Evolutionary conservation across 1,284 basidiomycete genomes (phyloP).

Genomic region (Ceratobasidium sp.): DNA sequence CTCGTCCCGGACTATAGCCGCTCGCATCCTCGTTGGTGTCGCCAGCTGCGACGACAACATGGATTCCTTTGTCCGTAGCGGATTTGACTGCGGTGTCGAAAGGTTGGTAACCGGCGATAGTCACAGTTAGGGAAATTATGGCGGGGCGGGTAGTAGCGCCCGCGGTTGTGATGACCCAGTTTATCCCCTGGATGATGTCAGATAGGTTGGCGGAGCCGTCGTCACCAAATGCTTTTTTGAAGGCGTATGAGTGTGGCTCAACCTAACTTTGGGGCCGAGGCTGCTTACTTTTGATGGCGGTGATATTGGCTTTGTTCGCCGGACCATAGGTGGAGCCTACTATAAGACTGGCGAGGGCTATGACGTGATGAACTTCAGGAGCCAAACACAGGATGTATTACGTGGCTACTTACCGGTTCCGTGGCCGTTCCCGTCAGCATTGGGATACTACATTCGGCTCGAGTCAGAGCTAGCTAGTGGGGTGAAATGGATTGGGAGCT

Average conservation of each 20-base stretch:
- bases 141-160: conserved; percentile 25
- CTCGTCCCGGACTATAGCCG: conserved; percentile 26
- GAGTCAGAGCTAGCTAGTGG: no score
- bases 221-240: conserved; percentile 24
- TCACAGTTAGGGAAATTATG: not conserved
- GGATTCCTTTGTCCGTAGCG: conserved; percentile 33
- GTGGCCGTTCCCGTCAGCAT: conserved; percentile 42
- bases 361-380: not conserved
- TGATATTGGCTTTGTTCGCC: conserved; percentile 36
- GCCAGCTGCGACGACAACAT: conserved; percentile 40
- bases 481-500: not conserved
- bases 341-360: not conserved
- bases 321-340: conserved; percentile 32
- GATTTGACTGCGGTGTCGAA: not conserved
- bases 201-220: conserved; percentile 32
- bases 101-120: not conserved
- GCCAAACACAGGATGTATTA: not conserved
- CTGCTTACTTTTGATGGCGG: conserved; percentile 28
- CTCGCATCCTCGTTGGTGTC: conserved; percentile 22
- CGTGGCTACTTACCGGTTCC: conserved; percentile 18
- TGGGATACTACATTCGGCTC: conserved; percentile 12
- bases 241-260: not conserved
- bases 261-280: not conserved
- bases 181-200: conserved; percentile 42
- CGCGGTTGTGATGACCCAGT: conserved; percentile 31